Conservation (phyloP, 495 filamentous ascomycete genomes). For the Cercophora sp. region DNA sequence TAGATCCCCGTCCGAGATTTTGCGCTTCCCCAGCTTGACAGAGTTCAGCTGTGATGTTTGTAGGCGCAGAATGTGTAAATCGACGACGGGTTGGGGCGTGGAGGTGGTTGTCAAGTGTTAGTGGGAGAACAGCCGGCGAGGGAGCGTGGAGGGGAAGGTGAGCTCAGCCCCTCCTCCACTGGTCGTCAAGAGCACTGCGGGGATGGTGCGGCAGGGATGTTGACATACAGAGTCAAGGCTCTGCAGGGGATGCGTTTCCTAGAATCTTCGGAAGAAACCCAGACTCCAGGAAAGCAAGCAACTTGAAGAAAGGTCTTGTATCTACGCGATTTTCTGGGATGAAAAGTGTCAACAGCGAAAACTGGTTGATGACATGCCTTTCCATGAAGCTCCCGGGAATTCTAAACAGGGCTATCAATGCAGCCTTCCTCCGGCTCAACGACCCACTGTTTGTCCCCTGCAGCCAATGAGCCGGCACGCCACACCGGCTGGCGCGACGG, state of each 20-base stretch:
- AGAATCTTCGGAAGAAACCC: too few relatives aligned
- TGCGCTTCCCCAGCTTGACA: slow-evolving; percentile 73
- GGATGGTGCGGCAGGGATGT: background rate
- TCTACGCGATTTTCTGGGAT: too few relatives aligned
- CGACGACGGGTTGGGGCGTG: background rate
- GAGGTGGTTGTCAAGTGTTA: background rate
- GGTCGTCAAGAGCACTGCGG: slow-evolving; percentile 3
- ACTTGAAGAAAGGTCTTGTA: too few relatives aligned
- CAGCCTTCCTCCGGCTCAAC: background rate
- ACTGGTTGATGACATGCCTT: too few relatives aligned
- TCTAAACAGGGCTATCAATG: slow-evolving; percentile 15
- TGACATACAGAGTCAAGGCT: too few relatives aligned
- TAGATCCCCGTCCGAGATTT: slow-evolving; percentile 70
- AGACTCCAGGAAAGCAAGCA: too few relatives aligned
- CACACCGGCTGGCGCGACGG: too few relatives aligned
- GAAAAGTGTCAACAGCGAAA: too few relatives aligned
- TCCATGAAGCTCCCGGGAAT: background rate
- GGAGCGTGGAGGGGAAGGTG: slow-evolving; percentile 1
- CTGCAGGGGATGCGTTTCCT: too few relatives aligned
- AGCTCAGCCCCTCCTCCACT: slow-evolving; percentile 14
- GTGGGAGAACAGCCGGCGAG: background rate
- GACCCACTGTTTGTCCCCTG: background rate
- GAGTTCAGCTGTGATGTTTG: slow-evolving; percentile 3
- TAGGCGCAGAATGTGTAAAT: slow-evolving; percentile 7
- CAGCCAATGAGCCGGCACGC: slow-evolving; percentile 1